Percentiles rank a stretch among this genome's conserved stretches.
phyloP scores from a whole-genome alignment of 768 basidiomycete species.

The Kwoniella sp. region DNA sequence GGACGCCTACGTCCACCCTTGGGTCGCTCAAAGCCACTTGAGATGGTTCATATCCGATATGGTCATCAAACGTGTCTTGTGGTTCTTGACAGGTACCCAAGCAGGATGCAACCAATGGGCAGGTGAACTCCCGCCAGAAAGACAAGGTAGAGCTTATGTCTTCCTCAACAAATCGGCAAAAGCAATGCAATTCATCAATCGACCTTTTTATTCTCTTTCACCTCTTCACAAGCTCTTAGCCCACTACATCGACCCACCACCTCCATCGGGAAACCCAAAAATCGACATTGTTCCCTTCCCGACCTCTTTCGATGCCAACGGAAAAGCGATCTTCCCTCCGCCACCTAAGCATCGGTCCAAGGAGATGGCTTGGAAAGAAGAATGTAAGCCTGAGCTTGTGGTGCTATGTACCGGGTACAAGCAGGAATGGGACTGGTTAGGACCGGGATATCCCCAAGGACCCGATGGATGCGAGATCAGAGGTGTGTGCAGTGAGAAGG shows the following conservation, averaged over 20 bases:
- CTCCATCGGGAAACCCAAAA: constrained; percentile 57
- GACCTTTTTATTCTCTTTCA: constrained; percentile 61
- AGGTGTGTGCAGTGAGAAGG: constrained; percentile 51
- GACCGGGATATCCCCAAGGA: constrained; percentile 46
- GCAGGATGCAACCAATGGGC: constrained; percentile 69
- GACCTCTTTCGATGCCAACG: constrained; percentile 57
- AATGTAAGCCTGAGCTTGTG: constrained; percentile 44
- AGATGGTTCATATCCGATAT: constrained; percentile 65
- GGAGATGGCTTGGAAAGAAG: constrained; percentile 44
- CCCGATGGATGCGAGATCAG: constrained; percentile 49
- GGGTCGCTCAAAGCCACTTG: constrained; percentile 63
- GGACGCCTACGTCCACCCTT: constrained; percentile 61
- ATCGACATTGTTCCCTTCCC: constrained; percentile 67
- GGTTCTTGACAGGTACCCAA: constrained; percentile 64
- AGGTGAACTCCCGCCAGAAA: constrained; percentile 62
- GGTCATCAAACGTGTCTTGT: constrained; percentile 65
- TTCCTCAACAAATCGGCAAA: constrained; percentile 63
- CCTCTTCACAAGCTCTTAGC: constrained; percentile 60
- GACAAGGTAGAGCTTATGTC: constrained; percentile 66
- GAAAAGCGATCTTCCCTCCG: constrained; percentile 60
- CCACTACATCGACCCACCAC: constrained; percentile 63
- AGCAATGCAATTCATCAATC: constrained; percentile 67
- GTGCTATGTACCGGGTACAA: constrained; percentile 55
- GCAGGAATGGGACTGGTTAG: constrained; percentile 52
- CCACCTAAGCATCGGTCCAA: constrained; percentile 56